Evolutionary conservation across 768 basidiomycete genomes (phyloP).

Genomic region (Tephrocybe sp.): DNA sequence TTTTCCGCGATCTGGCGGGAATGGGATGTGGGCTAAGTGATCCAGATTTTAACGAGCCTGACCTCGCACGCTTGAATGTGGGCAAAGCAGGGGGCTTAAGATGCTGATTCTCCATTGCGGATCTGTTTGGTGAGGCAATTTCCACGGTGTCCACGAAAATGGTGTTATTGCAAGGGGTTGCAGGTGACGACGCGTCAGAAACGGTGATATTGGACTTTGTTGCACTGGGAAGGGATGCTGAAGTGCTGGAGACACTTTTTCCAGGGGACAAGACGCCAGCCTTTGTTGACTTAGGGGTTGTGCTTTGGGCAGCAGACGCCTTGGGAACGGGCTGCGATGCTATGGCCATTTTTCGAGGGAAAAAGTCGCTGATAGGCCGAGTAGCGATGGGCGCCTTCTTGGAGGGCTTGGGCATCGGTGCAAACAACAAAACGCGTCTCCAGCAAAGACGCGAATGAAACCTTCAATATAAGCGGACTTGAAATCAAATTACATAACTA

Average conservation of each 20-base stretch:
- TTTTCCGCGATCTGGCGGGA: constrained; percentile 28
- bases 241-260: constrained; percentile 10
- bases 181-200: constrained; percentile 19
- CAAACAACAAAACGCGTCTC: constrained; percentile 18
- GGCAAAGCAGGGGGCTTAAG: constrained; percentile 7
- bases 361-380: constrained; percentile 46
- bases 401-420: constrained; percentile 25
- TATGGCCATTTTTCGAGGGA: constrained; percentile 29
- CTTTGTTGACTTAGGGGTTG: constrained; percentile 5
- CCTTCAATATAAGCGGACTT: constrained; percentile 8
- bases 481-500: neutral
- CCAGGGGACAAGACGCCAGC: constrained; percentile 1
- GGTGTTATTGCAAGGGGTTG: constrained; percentile 4
- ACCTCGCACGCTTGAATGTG: constrained; percentile 3
- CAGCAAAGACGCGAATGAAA: neutral
- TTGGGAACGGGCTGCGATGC: constrained; percentile 12
- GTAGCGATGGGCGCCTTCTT: constrained; percentile 26
- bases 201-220: constrained; percentile 16
- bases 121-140: constrained; percentile 20
- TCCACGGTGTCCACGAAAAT: constrained; percentile 17
- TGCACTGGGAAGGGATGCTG: constrained; percentile 4
- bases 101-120: constrained; percentile 5
- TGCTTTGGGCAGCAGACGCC: constrained; percentile 12
- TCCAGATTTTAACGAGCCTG: constrained; percentile 1
- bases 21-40: constrained; percentile 7